These are phyloP conservation scores for Colletotrichum abscissum DNA, from an alignment of 2,329 filamentous ascomycete genomes.

Conservation along the genomic window DNA sequence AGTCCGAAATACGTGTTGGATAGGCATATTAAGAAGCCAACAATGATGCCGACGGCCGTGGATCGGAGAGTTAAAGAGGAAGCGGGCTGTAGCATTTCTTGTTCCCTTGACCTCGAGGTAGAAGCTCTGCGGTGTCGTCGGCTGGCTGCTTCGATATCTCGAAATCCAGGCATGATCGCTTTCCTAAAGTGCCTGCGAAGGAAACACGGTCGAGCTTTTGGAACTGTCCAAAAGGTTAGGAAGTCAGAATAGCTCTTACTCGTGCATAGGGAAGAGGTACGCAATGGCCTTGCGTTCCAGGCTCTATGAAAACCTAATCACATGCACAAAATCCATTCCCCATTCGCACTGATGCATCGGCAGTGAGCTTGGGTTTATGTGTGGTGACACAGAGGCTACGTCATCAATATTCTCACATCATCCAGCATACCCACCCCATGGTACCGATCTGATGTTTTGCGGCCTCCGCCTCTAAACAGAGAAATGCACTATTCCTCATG, in stretches of 20 bases:
- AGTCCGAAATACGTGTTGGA: conserved; percentile 7
- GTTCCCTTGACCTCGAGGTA: neutral
- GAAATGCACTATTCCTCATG: too few relatives aligned
- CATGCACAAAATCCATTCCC: neutral
- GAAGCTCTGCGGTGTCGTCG: neutral
- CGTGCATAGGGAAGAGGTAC: too few relatives aligned
- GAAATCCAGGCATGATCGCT: too few relatives aligned
- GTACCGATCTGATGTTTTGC: too few relatives aligned
- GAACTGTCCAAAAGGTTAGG: neutral
- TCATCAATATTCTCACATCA: neutral
- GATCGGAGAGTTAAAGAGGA: neutral
- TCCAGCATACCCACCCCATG: neutral
- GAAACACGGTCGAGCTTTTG: too few relatives aligned
- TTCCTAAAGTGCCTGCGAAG: too few relatives aligned
- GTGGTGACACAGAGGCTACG: neutral
- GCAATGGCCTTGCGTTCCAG: too few relatives aligned
- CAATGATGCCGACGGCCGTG: neutral
- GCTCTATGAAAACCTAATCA: neutral
- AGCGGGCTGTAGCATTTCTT: neutral
- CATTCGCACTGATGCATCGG: neutral
- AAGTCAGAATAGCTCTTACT: too few relatives aligned
- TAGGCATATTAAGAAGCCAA: neutral
- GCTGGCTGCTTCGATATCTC: too few relatives aligned
- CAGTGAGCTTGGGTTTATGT: neutral
- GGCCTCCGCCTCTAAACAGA: too few relatives aligned